phyloP scores from a whole-genome alignment of 495 filamentous ascomycete genomes.

The Eremomyces bilateralis region DNA sequence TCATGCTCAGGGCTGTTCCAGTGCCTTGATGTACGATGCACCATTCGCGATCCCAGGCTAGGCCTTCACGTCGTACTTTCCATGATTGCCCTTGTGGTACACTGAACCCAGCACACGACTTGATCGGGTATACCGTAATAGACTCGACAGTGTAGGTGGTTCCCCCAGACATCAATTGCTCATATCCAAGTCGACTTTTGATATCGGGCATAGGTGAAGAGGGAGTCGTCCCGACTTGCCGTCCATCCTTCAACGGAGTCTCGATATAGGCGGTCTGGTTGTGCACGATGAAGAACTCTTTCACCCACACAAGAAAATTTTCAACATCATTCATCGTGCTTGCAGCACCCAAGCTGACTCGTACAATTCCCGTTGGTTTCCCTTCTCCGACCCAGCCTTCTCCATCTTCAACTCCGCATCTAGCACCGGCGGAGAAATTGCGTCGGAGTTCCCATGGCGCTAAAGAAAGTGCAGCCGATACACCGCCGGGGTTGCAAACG shows the following conservation, averaged over 20 bases:
- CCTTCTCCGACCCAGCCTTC: conserved; percentile 63
- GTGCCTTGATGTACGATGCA: conserved; percentile 72
- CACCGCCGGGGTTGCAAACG: conserved; percentile 78
- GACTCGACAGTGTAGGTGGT: conserved; percentile 16
- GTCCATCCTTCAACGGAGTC: too few relatives aligned
- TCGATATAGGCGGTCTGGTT: conserved; percentile 7
- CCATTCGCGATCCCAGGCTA: conserved; percentile 90
- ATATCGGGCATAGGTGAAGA: conserved; percentile 3
- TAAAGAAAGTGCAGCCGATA: conserved; percentile 44
- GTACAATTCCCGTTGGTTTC: conserved; percentile 70
- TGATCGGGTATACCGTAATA: conserved; percentile 46
- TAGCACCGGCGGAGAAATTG: conserved; percentile 60
- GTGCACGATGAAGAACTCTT: conserved; percentile 46
- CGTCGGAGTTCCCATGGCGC: conserved; percentile 56
- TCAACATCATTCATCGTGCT: conserved; percentile 58
- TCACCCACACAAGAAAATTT: conserved; percentile 43
- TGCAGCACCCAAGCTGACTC: conserved; percentile 74
- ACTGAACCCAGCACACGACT: conserved; percentile 62
- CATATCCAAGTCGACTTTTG: too few relatives aligned
- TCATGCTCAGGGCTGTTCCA: conserved; percentile 56
- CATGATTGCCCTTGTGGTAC: conserved; percentile 42
- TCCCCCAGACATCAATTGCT: too few relatives aligned
- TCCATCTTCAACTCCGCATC: conserved; percentile 46
- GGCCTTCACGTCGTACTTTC: conserved; percentile 55
- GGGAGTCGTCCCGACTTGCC: conserved; percentile 2